phyloP scores from a whole-genome alignment of 2,329 filamentous ascomycete genomes.

The Trichoderma brevicompactum region DNA sequence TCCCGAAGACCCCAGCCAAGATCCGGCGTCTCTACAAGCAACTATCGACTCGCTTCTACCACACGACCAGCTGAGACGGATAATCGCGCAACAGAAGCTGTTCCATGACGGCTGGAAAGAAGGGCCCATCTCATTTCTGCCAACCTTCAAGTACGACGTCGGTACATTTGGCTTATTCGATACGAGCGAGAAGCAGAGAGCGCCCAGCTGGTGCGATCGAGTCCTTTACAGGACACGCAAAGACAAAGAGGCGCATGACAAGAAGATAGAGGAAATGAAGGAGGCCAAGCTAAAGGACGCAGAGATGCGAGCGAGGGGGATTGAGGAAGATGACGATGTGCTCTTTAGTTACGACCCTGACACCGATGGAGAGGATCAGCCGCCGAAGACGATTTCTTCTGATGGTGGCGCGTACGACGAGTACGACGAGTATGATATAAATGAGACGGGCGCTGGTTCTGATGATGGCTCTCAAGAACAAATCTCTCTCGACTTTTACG shows the following conservation, averaged over 20 bases:
- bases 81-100: slow-evolving; percentile 74
- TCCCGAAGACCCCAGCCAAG: slow-evolving; percentile 68
- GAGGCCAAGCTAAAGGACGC: slow-evolving; percentile 74
- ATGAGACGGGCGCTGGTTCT: slow-evolving; percentile 55
- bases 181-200: slow-evolving; percentile 89
- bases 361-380: slow-evolving; percentile 61
- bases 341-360: slow-evolving; percentile 91
- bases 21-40: slow-evolving; percentile 85
- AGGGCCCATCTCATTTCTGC: slow-evolving; percentile 83
- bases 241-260: slow-evolving; percentile 69
- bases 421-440: slow-evolving; percentile 55
- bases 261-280: slow-evolving; percentile 65
- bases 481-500: slow-evolving; percentile 69
- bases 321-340: slow-evolving; percentile 81
- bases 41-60: slow-evolving; percentile 85
- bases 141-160: slow-evolving; percentile 97
- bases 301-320: slow-evolving; percentile 80
- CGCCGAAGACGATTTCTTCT: slow-evolving; percentile 45
- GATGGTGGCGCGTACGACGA: slow-evolving; percentile 58
- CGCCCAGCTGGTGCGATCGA: slow-evolving; percentile 96
- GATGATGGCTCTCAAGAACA: slow-evolving; percentile 62
- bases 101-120: slow-evolving; percentile 94
- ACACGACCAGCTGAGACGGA: slow-evolving; percentile 81
- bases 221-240: slow-evolving; percentile 81
- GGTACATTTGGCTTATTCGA: slow-evolving; percentile 93